Evolutionary conservation across 495 filamentous ascomycete species (phyloP), one percentile per base, ranked within the genome.

Genomic region (Barbatosphaeria neglecta): DNA sequence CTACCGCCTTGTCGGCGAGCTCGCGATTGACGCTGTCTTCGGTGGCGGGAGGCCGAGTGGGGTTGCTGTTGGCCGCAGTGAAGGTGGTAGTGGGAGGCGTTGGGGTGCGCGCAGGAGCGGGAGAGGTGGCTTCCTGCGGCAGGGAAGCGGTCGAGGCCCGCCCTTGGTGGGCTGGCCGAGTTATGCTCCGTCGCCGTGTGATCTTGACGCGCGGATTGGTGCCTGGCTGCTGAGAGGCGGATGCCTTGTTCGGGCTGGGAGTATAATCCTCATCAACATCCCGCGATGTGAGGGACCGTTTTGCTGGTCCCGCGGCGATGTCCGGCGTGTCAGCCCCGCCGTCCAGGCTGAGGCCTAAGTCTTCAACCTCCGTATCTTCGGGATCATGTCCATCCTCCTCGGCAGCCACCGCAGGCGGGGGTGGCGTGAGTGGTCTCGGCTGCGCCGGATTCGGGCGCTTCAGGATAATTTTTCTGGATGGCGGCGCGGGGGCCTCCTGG

Each of bases 381-480:
- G n/a, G n/a, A n/a, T n/a, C n/a, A n/a, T n/a, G n/a, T n/a, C n/a
- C n/a, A 37, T 54, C 60, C 47, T 62, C 62, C 41, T 58, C 60
- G 10, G 37, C 31, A 11, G 46, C 50, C 19, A 25, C 45, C 17
- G 46, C 44, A 15, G 49, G 37, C 7, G 48, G 51, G 24, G 53
- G 49, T 19, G 46, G n/a, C n/a, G n/a, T n/a, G n/a, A n/a, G n/a
- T n/a, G n/a, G n/a, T n/a, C n/a, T 47, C 3, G 54, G 46, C 13
- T 57, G 25, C 5, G 40, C 44, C 24, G 45, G 37, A 24, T 47
- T 55, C 4, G 55, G 52, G 44, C 59, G 56, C 53, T 69, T 70
- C 38, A 72, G 41, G 6, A 73, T 57, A 41, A 73, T 71, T 39
- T 60, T 65, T 43, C 55, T n/a, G n/a, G n/a, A n/a, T n/a, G n/a